Base-by-base conservation (phyloP, 2,329 filamentous ascomycete species). In the Calonectria multiphialidica region DNA sequence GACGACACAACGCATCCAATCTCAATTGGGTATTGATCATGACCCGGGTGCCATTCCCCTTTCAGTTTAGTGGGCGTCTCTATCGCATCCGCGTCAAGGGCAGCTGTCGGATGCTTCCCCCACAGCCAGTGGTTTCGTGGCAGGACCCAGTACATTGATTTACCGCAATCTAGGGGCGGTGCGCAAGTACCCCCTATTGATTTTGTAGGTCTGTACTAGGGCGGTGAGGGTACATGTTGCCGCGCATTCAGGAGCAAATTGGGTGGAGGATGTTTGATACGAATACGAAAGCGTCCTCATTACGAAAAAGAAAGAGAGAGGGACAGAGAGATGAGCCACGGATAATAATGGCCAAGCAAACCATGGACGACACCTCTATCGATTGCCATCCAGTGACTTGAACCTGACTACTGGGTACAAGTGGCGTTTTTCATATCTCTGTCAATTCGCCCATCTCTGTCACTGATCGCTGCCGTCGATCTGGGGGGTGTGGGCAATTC, bases 231-330 rank as follows among this genome's bases (percentile, higher is more conserved):
- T 66, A 66, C 72, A 70, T 65, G 47, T n/a, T 72, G 57, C 50
- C 57, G 65, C 55, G 66, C 57, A 66, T 42, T 61, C 66, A 65
- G 66, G 72, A 73, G 70, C 65, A 75, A 71, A 72, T 73, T 76
- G 68, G 69, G 70, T 49, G 61, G 40, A 66, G 40, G 53, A 55
- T 61, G 66, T 35, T 47, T 35, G 68, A 78, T 80, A 80, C 80
- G 80, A 81, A 81, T 81, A 81, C 80, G 80, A 81, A 81, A 69
- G 76, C 77, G 78, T 70, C 66, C 66, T 21, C 64, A 42, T 49
- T 72, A 78, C 76, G 76, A 74, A 74, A 72, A 70, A 68, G 78
- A 67, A 68, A 63, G 64, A 59, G 69, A 57, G 44, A 44, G 28
- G 16, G 15, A 10, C n/a, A n/a, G 50, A n/a, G 53, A 37, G 28